Evolutionary conservation across 306 rosid genomes (phyloP).

Genomic region (Potentilla sterilis): DNA sequence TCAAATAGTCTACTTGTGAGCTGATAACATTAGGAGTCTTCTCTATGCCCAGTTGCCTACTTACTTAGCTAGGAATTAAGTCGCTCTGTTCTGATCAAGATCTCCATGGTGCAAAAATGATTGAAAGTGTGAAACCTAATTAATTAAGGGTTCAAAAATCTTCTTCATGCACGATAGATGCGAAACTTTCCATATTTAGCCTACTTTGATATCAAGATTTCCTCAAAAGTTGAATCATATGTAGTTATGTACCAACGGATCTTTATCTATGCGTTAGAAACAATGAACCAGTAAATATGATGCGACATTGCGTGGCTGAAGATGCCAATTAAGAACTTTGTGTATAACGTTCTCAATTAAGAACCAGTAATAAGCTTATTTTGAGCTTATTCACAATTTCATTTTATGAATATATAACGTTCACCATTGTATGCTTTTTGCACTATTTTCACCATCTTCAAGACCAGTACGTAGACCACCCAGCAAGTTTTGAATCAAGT

Average conservation of each 20-base stretch:
- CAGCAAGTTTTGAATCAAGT: background rate
- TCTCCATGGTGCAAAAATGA: background rate
- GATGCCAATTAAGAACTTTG: background rate
- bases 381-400: background rate
- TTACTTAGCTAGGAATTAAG: background rate
- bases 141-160: background rate
- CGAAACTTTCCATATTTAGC: background rate
- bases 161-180: background rate
- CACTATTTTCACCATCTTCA: background rate
- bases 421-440: background rate
- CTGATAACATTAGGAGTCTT: slow-evolving; percentile 4
- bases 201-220: background rate
- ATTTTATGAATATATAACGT: background rate
- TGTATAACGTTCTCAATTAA: too few species aligned
- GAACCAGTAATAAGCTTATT: background rate
- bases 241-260: background rate
- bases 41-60: too few species aligned
- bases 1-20: slow-evolving; percentile 9
- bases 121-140: background rate
- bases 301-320: background rate
- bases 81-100: background rate
- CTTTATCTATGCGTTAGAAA: background rate
- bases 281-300: background rate
- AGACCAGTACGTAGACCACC: background rate
- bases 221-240: background rate